Base-by-base conservation (phyloP, 1,139 yeast species). In the Candida sanyaensis region DNA sequence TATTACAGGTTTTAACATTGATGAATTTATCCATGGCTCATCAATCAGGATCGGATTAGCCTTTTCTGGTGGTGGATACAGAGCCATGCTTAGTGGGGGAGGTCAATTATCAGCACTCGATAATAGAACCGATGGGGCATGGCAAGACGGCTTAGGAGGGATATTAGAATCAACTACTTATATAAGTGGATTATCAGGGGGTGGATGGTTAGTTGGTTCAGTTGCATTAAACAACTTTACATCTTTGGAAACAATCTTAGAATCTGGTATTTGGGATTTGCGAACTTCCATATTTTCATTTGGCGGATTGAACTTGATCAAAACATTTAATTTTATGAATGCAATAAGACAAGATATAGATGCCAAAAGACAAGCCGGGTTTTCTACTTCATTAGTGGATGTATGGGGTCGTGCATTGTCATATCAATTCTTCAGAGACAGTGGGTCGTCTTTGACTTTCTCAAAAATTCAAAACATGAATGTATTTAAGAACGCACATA, bases 71-170 rank as follows among this genome's bases (percentile, higher is more conserved):
- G 78, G 79, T 30, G 78, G 78, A 1, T 74, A 71, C 52, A 61
- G 79, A 45, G 76, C 79, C 40, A 72, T 74, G 78, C 59, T 74
- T 37, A 53, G 58, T 27, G 79, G 78, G 4, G 78, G 77, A 0
- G 79, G 79, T 1, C 66, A 71, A 47, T 44, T 73, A 8, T 55
- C 70, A 41, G 75, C 70, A 1, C 57, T 72, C 4, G 79, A 74
- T 50, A 59, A 57, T 43, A 50, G 78, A 31, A 67, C 57, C 43
- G 50, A 56, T 37, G 64, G 60, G 23, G 56, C 75, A 34, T 58
- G 50, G 17, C 36, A 53, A 2, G 48, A 57, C 28, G 78, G 71
- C 0, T 59, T 74, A 37, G 78, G 79, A 0, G 79, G 79, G 1
- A 51, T 74, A 21, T 57, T 74, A 24, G 77, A 74, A 50, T 60